Evolutionary conservation across 1,139 yeast genomes (phyloP).

Genomic region (Magnusiomyces magnusii): DNA sequence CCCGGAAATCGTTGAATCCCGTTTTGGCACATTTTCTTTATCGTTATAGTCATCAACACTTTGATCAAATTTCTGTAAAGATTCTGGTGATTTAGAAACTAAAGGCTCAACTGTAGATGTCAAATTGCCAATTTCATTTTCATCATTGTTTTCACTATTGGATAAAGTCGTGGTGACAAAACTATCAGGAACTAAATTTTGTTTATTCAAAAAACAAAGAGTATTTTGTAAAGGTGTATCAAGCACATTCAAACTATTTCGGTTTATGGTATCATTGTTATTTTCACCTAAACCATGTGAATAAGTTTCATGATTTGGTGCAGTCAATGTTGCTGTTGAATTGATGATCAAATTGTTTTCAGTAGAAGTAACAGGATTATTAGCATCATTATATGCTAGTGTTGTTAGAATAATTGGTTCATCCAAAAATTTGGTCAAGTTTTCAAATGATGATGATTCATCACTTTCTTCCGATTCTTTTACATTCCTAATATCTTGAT

Average conservation of each 20-base stretch:
- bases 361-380: background rate
- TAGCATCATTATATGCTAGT: background rate
- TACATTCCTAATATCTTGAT: background rate
- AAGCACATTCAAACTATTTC: background rate
- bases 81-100: background rate
- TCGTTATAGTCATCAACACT: background rate
- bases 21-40: no score
- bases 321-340: no score
- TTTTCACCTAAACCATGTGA: no score
- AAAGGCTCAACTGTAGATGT: no score
- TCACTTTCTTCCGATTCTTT: background rate
- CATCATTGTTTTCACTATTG: background rate
- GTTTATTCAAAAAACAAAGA: background rate
- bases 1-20: background rate
- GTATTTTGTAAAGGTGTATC: background rate
- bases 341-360: no score
- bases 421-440: conserved; percentile 8
- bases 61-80: background rate
- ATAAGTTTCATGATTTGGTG: no score
- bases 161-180: background rate
- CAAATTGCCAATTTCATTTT: no score
- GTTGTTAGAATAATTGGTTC: background rate
- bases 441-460: conserved; percentile 11
- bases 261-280: no score
- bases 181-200: background rate